Percentiles rank a stretch among this genome's conserved stretches.
Conservation (phyloP, 805 yeast genomes). For the Myxozyma neotropica region DNA sequence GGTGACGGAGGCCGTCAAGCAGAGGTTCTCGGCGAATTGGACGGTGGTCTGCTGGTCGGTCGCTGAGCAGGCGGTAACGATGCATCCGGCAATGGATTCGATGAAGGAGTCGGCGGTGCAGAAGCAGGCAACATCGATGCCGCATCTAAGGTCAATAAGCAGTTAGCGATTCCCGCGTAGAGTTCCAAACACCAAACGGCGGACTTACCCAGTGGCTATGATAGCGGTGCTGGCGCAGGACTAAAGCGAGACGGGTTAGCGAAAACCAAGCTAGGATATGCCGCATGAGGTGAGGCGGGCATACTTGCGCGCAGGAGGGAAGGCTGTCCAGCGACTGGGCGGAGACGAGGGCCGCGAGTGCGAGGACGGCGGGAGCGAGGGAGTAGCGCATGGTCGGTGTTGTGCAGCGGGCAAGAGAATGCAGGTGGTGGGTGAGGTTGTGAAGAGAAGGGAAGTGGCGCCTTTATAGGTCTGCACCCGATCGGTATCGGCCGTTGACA, state of each 20-base stretch:
- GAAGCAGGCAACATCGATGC: conserved; percentile 23
- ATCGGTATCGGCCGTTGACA: too few species aligned
- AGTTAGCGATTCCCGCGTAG: neutral
- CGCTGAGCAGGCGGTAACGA: conserved; percentile 17
- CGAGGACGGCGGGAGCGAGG: conserved; percentile 1
- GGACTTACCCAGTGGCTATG: conserved; percentile 13
- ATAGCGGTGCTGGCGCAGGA: conserved; percentile 19
- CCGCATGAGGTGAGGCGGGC: neutral
- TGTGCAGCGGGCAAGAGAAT: neutral
- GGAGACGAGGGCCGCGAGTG: conserved; percentile 18
- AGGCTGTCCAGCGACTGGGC: conserved; percentile 18
- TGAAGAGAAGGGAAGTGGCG: neutral
- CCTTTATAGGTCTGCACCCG: too few species aligned
- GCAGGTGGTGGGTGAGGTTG: neutral
- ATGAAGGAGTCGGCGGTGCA: conserved; percentile 21
- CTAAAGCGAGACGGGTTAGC: neutral
- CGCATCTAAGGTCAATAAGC: neutral
- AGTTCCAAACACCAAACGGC: neutral
- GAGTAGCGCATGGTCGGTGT: conserved; percentile 19
- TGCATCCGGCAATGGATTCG: conserved; percentile 19
- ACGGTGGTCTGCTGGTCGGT: conserved; percentile 29
- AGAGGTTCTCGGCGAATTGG: conserved; percentile 26
- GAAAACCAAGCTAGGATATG: neutral
- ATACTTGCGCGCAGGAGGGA: conserved; percentile 26
- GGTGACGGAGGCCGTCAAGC: conserved; percentile 28